Percentiles rank a stretch among this genome's conserved stretches.
These are phyloP conservation scores for Rhizopogon vulgaris DNA, from an alignment of 768 basidiomycete genomes.

Conservation along the genomic window DNA sequence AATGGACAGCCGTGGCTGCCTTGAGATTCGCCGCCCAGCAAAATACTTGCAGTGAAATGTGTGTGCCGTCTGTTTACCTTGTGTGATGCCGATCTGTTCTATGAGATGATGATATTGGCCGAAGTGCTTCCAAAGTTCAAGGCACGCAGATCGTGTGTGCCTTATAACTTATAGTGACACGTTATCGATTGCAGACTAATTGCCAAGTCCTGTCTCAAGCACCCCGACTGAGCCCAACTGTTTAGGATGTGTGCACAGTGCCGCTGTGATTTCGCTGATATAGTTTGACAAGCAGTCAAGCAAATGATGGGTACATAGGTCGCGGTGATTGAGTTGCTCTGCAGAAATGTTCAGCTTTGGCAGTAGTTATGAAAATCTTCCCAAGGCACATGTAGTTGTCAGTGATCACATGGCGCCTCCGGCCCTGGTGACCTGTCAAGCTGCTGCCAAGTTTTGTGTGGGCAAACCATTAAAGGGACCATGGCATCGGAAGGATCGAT, in stretches of 20 bases:
- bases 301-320: conserved; percentile 3
- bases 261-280: not conserved
- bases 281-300: not conserved
- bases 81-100: too few relatives aligned
- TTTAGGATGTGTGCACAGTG: not conserved
- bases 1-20: not conserved
- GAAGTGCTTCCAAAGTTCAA: too few relatives aligned
- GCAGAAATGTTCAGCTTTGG: not conserved
- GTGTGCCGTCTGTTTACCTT: not conserved
- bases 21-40: not conserved
- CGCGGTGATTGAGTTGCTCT: not conserved
- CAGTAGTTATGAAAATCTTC: not conserved
- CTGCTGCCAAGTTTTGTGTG: not conserved
- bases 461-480: not conserved
- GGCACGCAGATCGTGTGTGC: not conserved
- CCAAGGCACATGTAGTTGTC: conserved; percentile 2
- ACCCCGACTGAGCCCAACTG: not conserved
- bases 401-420: not conserved
- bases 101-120: too few relatives aligned
- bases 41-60: not conserved
- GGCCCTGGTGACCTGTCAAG: not conserved
- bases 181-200: not conserved
- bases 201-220: not conserved
- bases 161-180: not conserved
- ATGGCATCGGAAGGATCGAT: not conserved